Conservation (phyloP, 192 early-diverging fungal species). For the Lunasporangiospora selenospora region DNA sequence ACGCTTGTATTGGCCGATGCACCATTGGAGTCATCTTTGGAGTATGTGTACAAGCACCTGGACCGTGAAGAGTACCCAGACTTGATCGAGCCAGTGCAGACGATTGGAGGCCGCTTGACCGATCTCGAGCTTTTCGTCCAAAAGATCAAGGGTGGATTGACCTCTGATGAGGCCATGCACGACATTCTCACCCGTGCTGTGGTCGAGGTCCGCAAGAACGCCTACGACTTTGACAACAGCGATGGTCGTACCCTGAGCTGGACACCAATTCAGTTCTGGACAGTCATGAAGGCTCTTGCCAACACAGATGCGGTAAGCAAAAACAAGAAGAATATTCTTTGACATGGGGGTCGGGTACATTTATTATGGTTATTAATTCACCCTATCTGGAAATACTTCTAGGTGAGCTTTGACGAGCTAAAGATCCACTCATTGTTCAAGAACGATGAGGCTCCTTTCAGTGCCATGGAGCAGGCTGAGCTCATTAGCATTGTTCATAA, state of each 20-base stretch:
- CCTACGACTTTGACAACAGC: slow-evolving; percentile 72
- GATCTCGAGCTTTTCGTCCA: slow-evolving; percentile 91
- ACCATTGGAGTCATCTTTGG: slow-evolving; percentile 62
- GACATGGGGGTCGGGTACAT: too few relatives aligned
- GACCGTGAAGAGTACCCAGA: slow-evolving; percentile 47
- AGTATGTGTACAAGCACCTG: slow-evolving; percentile 63
- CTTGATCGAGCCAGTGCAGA: slow-evolving; percentile 58
- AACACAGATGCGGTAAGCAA: too few relatives aligned
- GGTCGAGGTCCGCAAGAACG: slow-evolving; percentile 88
- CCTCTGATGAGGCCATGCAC: slow-evolving; percentile 73
- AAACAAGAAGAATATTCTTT: not conserved
- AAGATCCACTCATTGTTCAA: slow-evolving; percentile 85
- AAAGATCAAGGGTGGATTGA: slow-evolving; percentile 80
- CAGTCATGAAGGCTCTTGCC: slow-evolving; percentile 76
- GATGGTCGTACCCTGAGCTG: slow-evolving; percentile 59
- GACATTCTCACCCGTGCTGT: slow-evolving; percentile 84
- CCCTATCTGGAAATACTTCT: not conserved
- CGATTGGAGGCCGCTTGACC: slow-evolving; percentile 89
- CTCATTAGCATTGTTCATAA: slow-evolving; percentile 82
- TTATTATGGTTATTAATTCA: too few relatives aligned
- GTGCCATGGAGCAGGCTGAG: slow-evolving; percentile 90
- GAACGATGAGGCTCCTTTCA: slow-evolving; percentile 79
- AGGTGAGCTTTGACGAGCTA: slow-evolving; percentile 84
- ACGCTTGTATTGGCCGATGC: slow-evolving; percentile 74
- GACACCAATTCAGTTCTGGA: slow-evolving; percentile 93